Base-by-base conservation (phyloP, 2,329 filamentous ascomycete species). In the Colletotrichum cereale region DNA sequence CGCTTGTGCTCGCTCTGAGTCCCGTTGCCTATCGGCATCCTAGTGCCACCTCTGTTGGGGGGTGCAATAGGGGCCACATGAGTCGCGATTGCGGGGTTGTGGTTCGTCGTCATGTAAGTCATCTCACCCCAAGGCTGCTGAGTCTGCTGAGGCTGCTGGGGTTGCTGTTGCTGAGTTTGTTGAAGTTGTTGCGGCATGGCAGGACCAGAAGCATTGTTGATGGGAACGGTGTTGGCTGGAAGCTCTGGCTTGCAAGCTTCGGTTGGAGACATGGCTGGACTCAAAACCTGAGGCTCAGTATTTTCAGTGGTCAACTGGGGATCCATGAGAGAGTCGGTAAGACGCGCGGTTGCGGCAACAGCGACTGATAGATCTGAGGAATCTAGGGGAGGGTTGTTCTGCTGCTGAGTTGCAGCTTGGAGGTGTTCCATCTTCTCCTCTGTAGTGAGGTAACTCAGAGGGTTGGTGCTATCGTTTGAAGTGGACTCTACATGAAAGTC, bases 281-380 rank as follows among this genome's bases (percentile, higher is more conserved):
- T 69, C 7, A 67, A 58, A 29, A 65, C 44, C 21, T 66, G 62
- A 6, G 68, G 44, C 36, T 73, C 72, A 12, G 40, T 48, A n/a
- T 66, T 61, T 16, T 73, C 72, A 16, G 44, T 48, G 16, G 52
- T 50, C 44, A 87, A 79, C 65, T 86, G 84, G 1, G 87, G 87
- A 71, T 90, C 88, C 62, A 90, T 83, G 26, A 89, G 84, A 0
- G 85, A 84, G 1, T 86, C 84, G 58, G 88, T 86, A 6, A 90
- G 79, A 55, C 88, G 86, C 55, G 88, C 87, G 0, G 88, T 83
- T 1, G 87, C 88, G 0, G 88, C 88, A 24, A 85, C 88, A 1
- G 88, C 88, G 70, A 89, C 87, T 1, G 86, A 87, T 62, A 90
- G 80, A 53, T 86, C 87, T 0, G 86, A 81, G 0, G 84, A 81